Conservation (phyloP, 305 asterid species). For the Salvia sclarea region DNA sequence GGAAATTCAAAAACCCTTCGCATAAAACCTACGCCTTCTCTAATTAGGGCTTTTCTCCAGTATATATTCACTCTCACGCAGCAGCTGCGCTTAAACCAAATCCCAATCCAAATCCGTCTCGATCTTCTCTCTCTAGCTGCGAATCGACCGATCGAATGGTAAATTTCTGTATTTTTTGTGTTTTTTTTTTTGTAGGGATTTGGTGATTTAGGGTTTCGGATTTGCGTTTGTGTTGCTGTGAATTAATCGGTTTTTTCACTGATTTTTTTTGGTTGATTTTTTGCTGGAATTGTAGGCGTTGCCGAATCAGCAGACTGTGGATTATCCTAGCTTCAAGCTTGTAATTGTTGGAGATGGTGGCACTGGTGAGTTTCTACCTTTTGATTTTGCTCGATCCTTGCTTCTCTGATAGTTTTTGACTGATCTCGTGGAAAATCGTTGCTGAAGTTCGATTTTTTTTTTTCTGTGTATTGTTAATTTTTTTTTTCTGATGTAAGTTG, state of each 20-base stretch:
- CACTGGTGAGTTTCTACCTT: slow-evolving; percentile 44
- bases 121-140: slow-evolving; percentile 12
- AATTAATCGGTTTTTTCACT: background rate
- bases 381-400: background rate
- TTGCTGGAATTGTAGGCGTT: slow-evolving; percentile 45
- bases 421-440: background rate
- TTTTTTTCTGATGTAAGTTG: background rate
- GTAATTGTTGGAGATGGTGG: slow-evolving; percentile 84
- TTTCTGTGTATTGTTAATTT: background rate
- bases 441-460: background rate
- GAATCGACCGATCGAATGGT: slow-evolving; percentile 41
- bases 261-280: background rate
- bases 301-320: slow-evolving; percentile 75
- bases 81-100: background rate
- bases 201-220: background rate
- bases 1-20: slow-evolving; percentile 35
- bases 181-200: no score
- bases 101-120: background rate
- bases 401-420: background rate
- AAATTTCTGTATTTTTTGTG: background rate
- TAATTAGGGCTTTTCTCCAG: slow-evolving; percentile 33
- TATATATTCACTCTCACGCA: background rate
- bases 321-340: slow-evolving; percentile 77
- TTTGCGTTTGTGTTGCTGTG: background rate
- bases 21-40: slow-evolving; percentile 32